These are phyloP conservation scores for Colletotrichum ledebouriae DNA, from an alignment of 2,329 filamentous ascomycete genomes.

Conservation along the genomic window DNA sequence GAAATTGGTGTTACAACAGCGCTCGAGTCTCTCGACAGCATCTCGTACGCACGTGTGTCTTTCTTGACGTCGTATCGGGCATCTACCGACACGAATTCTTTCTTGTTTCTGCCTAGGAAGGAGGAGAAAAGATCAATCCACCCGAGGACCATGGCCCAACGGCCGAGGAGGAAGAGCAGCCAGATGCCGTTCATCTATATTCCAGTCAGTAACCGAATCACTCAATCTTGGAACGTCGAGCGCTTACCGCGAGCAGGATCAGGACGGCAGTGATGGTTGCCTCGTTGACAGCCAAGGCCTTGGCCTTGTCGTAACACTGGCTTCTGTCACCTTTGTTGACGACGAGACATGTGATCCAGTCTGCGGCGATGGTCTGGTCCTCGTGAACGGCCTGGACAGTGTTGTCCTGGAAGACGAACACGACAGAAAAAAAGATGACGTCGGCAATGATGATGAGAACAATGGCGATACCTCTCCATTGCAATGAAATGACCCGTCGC, in stretches of 20 bases:
- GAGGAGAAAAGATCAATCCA: constrained; percentile 78
- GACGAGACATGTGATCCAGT: constrained; percentile 82
- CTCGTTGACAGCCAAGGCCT: constrained; percentile 77
- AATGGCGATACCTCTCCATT: constrained; percentile 94
- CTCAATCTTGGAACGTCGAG: background rate
- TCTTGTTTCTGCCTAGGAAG: constrained; percentile 66
- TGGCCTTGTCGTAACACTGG: constrained; percentile 73
- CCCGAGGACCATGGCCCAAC: constrained; percentile 85
- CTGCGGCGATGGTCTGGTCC: constrained; percentile 64
- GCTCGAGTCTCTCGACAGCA: constrained; percentile 75
- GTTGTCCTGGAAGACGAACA: constrained; percentile 90
- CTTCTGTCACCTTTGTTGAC: constrained; percentile 70
- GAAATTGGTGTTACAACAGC: constrained; percentile 66
- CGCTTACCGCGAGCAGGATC: constrained; percentile 79
- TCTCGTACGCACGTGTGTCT: constrained; percentile 82
- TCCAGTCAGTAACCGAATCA: constrained; percentile 30
- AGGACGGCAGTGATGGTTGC: constrained; percentile 85
- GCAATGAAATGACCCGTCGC: constrained; percentile 86
- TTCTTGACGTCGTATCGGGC: constrained; percentile 73
- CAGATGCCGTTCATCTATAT: constrained; percentile 84
- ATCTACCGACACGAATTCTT: constrained; percentile 92
- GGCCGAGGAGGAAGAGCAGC: constrained; percentile 84
- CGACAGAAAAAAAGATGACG: constrained; percentile 92
- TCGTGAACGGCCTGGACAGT: constrained; percentile 72
- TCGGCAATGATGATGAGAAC: constrained; percentile 91